Evolutionary conservation across 805 yeast genomes (phyloP).

Genomic region (Limtongia smithiae): DNA sequence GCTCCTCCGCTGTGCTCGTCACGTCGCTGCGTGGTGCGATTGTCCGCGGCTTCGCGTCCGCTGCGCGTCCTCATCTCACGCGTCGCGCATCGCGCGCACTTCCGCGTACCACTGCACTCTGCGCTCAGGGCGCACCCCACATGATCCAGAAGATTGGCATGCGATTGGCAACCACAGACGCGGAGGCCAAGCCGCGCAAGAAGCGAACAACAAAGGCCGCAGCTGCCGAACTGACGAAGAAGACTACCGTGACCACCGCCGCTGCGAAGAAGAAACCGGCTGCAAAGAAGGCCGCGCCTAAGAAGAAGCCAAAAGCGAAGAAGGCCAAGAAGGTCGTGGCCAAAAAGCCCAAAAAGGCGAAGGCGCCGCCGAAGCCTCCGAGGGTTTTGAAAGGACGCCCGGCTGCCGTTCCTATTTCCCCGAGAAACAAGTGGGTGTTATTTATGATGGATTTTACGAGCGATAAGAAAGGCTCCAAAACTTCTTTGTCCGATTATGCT

Average conservation of each 20-base stretch:
- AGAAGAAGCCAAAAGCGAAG: constrained; percentile 6
- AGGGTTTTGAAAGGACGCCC: not conserved
- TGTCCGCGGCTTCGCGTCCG: too few species aligned
- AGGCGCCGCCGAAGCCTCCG: not conserved
- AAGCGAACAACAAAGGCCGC: not conserved
- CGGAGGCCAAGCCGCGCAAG: too few species aligned
- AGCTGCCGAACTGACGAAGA: not conserved
- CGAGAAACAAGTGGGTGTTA: constrained; percentile 3
- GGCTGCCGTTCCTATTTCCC: constrained; percentile 1
- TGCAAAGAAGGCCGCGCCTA: constrained; percentile 7
- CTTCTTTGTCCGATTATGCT: not conserved
- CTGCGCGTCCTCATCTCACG: too few species aligned
- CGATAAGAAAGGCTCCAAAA: not conserved
- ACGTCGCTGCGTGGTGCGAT: not conserved
- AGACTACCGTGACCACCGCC: constrained; percentile 3
- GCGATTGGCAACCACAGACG: too few species aligned
- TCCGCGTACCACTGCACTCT: not conserved
- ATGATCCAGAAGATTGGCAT: not conserved
- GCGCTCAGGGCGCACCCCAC: not conserved
- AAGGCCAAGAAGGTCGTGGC: constrained; percentile 1
- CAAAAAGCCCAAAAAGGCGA: constrained; percentile 1
- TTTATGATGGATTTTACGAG: not conserved
- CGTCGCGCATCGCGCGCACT: not conserved
- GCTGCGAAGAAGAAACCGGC: not conserved
- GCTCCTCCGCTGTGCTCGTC: constrained; percentile 3